Conservation (phyloP, 148 eudicot species). For the Suaeda aralocaspica region DNA sequence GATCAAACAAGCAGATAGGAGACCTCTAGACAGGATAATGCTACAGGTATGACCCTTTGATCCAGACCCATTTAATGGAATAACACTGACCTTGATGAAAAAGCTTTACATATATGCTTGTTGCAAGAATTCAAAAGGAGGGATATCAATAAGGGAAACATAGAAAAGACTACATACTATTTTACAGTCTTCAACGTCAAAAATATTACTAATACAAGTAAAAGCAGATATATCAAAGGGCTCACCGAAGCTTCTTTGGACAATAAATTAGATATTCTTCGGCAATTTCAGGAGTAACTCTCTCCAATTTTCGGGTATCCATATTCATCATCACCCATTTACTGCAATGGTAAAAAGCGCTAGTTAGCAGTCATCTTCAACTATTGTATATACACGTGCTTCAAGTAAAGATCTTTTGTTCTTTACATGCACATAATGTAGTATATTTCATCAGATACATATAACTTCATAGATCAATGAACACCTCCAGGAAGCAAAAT, state of each 20-base stretch:
- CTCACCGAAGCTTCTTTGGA: constrained; percentile 66
- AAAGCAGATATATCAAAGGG: constrained; percentile 1
- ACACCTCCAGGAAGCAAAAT: background rate
- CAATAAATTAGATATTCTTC: constrained; percentile 56
- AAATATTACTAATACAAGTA: background rate
- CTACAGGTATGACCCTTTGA: background rate
- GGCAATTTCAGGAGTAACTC: constrained; percentile 69
- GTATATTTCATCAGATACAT: background rate
- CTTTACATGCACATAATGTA: background rate
- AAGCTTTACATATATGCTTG: background rate
- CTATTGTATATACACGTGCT: background rate
- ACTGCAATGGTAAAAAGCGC: constrained; percentile 40
- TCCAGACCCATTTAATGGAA: background rate
- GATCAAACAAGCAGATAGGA: background rate
- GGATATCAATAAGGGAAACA: background rate
- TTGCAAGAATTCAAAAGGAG: background rate
- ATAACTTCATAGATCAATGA: background rate
- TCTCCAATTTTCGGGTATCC: constrained; percentile 82
- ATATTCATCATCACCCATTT: constrained; percentile 99
- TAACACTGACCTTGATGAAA: background rate
- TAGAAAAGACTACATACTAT: background rate
- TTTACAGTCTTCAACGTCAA: background rate
- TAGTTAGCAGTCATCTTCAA: constrained; percentile 4
- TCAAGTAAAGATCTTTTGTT: background rate
- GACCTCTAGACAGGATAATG: background rate